phyloP scores from a whole-genome alignment of 331 rosid genomes.

The Quercus phellos region DNA sequence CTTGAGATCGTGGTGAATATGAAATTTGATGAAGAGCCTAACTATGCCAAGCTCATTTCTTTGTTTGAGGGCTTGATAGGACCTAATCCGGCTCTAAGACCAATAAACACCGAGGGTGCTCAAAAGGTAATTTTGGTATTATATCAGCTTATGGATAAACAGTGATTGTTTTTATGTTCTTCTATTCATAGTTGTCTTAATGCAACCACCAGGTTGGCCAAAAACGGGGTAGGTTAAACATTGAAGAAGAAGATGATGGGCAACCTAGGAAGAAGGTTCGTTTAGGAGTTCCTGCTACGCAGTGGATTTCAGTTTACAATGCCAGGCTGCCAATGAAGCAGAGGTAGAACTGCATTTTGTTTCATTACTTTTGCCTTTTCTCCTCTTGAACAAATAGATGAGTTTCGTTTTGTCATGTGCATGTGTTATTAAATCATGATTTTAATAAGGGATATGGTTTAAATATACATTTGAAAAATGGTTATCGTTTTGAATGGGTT shows the following conservation, averaged over 20 bases:
- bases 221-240: constrained; percentile 76
- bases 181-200: neutral
- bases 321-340: constrained; percentile 93
- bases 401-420: neutral
- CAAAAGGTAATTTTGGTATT: constrained; percentile 51
- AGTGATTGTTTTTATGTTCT: neutral
- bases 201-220: constrained; percentile 66
- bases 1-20: constrained; percentile 13
- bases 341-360: constrained; percentile 43
- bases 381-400: neutral
- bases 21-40: constrained; percentile 18
- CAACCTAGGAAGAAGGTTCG: constrained; percentile 91
- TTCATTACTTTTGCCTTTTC: neutral
- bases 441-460: neutral
- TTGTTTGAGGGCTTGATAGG: constrained; percentile 12
- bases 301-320: constrained; percentile 92
- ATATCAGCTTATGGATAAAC: neutral
- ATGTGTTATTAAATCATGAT: neutral
- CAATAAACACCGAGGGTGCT: constrained; percentile 85
- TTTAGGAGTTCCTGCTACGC: constrained; percentile 85
- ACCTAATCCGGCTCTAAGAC: constrained; percentile 78
- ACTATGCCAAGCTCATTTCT: constrained; percentile 7
- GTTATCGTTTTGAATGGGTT: neutral
- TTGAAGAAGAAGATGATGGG: constrained; percentile 76
- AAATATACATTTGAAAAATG: neutral